Conservation (phyloP, 1,284 basidiomycete genomes). For the Papiliotrema terrestris region DNA sequence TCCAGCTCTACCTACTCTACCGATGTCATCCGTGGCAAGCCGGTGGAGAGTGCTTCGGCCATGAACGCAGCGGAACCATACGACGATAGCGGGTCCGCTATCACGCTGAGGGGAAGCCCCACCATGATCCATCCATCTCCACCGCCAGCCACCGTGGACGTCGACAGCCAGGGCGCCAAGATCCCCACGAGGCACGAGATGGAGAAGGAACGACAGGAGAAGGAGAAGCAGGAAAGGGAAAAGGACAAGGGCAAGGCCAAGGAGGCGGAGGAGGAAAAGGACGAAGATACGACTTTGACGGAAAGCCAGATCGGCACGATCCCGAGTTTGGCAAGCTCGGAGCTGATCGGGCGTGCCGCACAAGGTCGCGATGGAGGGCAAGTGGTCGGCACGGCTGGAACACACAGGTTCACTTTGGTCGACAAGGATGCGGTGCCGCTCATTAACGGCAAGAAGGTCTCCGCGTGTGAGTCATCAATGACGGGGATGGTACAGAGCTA, state of each 20-base stretch:
- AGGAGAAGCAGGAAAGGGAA: neutral
- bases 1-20: conserved; percentile 18
- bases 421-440: conserved; percentile 58
- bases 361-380: conserved; percentile 56
- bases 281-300: conserved; percentile 7
- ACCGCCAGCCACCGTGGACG: neutral
- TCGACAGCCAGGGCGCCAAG: neutral
- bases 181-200: neutral
- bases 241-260: neutral
- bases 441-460: conserved; percentile 53
- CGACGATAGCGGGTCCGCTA: conserved; percentile 20
- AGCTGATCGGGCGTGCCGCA: neutral
- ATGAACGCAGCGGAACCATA: conserved; percentile 12
- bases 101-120: conserved; percentile 29
- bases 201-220: neutral
- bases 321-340: conserved; percentile 8
- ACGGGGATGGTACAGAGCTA: conserved; percentile 3
- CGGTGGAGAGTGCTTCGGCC: conserved; percentile 16
- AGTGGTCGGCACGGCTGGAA: conserved; percentile 33
- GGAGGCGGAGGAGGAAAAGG: conserved; percentile 1
- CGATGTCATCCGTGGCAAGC: conserved; percentile 8
- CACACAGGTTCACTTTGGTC: conserved; percentile 81
- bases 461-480: conserved; percentile 25
- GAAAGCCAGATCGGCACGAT: conserved; percentile 13
- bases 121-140: neutral